Evolutionary conservation across 139 green algal species (phyloP).

Genomic region (Chlorella sp.): DNA sequence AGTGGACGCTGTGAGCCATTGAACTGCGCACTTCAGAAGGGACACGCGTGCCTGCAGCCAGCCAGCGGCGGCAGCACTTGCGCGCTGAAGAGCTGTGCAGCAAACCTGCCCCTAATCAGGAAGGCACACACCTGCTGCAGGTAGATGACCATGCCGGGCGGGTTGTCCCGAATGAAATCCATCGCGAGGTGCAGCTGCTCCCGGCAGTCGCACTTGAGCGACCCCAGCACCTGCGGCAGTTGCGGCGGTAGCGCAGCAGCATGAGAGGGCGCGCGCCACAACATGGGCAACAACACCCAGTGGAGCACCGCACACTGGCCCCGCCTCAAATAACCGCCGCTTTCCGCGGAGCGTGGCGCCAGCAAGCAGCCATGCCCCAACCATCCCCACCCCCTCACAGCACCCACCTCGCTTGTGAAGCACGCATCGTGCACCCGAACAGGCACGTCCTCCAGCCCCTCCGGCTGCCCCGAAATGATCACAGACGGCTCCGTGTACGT

Average conservation of each 20-base stretch:
- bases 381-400: background rate
- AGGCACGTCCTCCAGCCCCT: conserved; percentile 75
- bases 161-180: conserved; percentile 77
- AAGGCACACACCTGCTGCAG: conserved; percentile 74
- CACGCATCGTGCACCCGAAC: conserved; percentile 95
- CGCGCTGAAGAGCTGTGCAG: no score
- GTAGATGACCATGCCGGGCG: conserved; percentile 91
- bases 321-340: no score
- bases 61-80: no score
- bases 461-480: conserved; percentile 84
- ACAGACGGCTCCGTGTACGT: conserved; percentile 87
- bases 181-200: conserved; percentile 91
- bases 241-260: background rate
- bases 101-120: no score
- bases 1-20: no score
- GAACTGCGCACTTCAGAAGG: no score
- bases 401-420: conserved; percentile 86
- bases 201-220: conserved; percentile 95
- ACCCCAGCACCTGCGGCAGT: conserved; percentile 76
- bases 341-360: no score
- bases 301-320: no score
- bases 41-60: no score
- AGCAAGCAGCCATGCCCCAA: background rate
- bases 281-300: no score
- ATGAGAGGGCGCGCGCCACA: no score